Evolutionary conservation across 345 rosid genomes (phyloP), one percentile per base, ranked within the genome.

Genomic region (Eucalyptus paniculata): DNA sequence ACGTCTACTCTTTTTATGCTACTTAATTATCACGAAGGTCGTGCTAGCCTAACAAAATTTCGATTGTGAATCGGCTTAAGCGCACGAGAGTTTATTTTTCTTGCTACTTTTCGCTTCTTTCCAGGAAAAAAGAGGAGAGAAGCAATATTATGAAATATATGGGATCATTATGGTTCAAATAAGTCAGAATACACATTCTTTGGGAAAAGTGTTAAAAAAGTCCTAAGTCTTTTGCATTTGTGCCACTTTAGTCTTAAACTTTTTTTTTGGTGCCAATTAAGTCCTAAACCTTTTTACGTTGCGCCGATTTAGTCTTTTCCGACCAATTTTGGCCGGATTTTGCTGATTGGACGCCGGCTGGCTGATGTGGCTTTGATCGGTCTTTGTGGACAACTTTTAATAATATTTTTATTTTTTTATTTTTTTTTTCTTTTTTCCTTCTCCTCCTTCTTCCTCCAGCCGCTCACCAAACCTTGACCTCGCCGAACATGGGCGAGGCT

Each of bases 271-370:
- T 50, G 2, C 6, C 17, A 50, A 50, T 50, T 13, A 50, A 50
- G 50, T 50, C 6, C 0, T 50, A 50, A 50, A 49, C 2, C 0
- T 50, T 50, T 47, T 50, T 50, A 50, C 2, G 6, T 13, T 50
- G 6, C 0, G 17, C 3, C 3, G 1, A 50, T 50, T 50, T 2
- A 50, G 17, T 50, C 50, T 0, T 13, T 50, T 50, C 0, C 2
- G 17, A 5, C 3, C 6, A 50, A 50, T 50, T 50, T 50, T 50
- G 50, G 17, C 50, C 0, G 17, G 17, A 50, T 50, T 50, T 50
- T 50, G 50, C 14, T 50, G 1, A 50, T 5, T 50, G 1, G 5
- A 47, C 2, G 49, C 0, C 4, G 5, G 5, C 6, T 2, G 6
- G 50, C 3, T 14, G 0, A 14, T 0, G 2, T 13, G 16, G 16